These are phyloP conservation scores for Phialophora chinensis DNA, from an alignment of 2,329 filamentous ascomycete species.

Conservation along the genomic window DNA sequence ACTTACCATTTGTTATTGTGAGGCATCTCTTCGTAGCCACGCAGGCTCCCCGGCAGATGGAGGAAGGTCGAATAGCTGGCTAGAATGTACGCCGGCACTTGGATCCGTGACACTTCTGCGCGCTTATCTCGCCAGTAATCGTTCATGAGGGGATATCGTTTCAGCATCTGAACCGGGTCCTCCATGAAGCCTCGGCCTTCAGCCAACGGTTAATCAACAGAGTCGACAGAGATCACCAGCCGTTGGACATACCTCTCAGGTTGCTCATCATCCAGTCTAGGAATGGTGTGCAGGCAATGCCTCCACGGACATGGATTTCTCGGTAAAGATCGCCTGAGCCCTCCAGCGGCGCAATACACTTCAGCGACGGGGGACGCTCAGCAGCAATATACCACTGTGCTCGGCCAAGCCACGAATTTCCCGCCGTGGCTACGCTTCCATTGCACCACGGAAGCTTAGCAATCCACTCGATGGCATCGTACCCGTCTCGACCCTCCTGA, in stretches of 20 bases:
- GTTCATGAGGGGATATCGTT: constrained; percentile 44
- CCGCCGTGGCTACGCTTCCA: constrained; percentile 51
- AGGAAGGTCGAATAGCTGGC: constrained; percentile 45
- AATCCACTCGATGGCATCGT: constrained; percentile 53
- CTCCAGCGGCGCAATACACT: constrained; percentile 57
- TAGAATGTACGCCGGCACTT: constrained; percentile 46
- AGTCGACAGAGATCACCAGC: neutral
- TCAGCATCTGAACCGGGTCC: constrained; percentile 45
- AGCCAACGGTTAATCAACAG: neutral
- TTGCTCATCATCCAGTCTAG: constrained; percentile 1
- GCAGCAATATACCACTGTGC: constrained; percentile 53
- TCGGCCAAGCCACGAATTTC: constrained; percentile 53
- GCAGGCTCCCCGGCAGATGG: constrained; percentile 47
- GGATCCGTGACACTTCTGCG: constrained; percentile 46
- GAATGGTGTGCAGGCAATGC: constrained; percentile 28
- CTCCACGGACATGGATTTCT: constrained; percentile 55
- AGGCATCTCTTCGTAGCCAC: neutral
- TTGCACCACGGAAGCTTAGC: constrained; percentile 54
- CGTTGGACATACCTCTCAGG: no score
- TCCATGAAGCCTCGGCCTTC: neutral
- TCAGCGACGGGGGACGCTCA: constrained; percentile 50
- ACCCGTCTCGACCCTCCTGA: constrained; percentile 45
- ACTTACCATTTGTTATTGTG: constrained; percentile 1
- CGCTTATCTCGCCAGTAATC: constrained; percentile 50
- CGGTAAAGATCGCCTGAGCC: constrained; percentile 55